phyloP scores from a whole-genome alignment of 23 red algal species.

The Pyropia haitanensis region DNA sequence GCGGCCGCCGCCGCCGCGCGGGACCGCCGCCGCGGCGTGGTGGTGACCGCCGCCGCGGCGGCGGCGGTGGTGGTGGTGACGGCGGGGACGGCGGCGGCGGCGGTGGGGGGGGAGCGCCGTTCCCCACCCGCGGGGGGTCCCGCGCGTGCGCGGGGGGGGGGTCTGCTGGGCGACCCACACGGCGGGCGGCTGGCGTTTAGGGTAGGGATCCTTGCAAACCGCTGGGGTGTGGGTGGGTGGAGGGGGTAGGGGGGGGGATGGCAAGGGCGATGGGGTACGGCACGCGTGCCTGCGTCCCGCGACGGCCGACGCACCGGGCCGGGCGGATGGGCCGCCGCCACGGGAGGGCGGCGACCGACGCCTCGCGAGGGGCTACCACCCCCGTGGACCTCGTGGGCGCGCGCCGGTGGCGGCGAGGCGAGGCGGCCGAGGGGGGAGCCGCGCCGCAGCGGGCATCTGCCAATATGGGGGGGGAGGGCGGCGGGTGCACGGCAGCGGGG shows the following conservation, averaged over 20 bases:
- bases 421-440: neutral
- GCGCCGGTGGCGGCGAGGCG: neutral
- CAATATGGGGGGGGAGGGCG: neutral
- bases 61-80: constrained; percentile 1
- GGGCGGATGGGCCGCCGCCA: neutral
- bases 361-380: neutral
- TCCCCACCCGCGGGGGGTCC: neutral
- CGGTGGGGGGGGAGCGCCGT: constrained; percentile 5
- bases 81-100: neutral
- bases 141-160: neutral
- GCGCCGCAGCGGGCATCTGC: neutral
- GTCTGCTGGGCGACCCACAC: too few species aligned
- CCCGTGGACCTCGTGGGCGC: neutral
- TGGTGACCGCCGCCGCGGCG: neutral
- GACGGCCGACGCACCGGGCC: too few species aligned
- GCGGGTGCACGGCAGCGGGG: too few species aligned
- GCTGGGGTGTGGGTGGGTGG: too few species aligned
- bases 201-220: too few species aligned
- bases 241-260: neutral
- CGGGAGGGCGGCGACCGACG: neutral
- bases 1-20: neutral
- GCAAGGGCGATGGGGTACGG: constrained; percentile 3
- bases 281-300: neutral
- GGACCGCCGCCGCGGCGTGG: neutral
- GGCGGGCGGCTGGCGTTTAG: too few species aligned